Evolutionary conservation across 306 rosid genomes (phyloP), one percentile per base, ranked within the genome.

Genomic region (Sophora flavescens): DNA sequence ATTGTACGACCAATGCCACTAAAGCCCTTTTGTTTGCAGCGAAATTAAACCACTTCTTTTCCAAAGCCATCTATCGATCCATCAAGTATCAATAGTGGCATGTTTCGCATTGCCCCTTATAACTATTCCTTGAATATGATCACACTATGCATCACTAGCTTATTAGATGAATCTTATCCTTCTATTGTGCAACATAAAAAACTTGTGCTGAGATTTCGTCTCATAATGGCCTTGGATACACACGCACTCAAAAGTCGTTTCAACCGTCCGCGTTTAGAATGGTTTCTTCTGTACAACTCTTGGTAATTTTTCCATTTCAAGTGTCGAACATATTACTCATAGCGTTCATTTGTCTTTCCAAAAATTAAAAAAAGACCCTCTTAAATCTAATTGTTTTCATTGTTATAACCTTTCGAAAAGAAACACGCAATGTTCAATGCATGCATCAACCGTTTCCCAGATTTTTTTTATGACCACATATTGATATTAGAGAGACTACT

Each of bases 21-120:
- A 4, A 52, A 65, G 28, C 17, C 16, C 4, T 28, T 2, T 52
- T 64, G 66, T 5, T 50, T 41, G 44, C 3, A 16, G 5, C 11
- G 54, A 57, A 42, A 57, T 18, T 57, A 12, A 32, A 30, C 82
- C 71, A 47, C 77, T 70, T 61, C 36, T 61, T 70, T 70, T 78
- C 70, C 3, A 51, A 78, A 61, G 13, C 16, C 16, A 48, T 59
- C 12, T 18, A 32, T 53, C 28, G 0, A 4, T 45, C 58, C 5
- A 65, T 68, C 16, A 14, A 26, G 52, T 8, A 65, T 68, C 16
- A 14, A 26, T 63, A 28, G 57, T 56, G 18, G 60, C 83, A 63
- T 41, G 59, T 63, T 63, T 14, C 72, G 62, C 72, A 38, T 50
- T 70, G 30, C 15, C 50, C 13, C 4, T 16, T 33, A 47, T 33